Base-by-base conservation (phyloP, 2,329 filamentous ascomycete species). In the Neoascochyta sp. region DNA sequence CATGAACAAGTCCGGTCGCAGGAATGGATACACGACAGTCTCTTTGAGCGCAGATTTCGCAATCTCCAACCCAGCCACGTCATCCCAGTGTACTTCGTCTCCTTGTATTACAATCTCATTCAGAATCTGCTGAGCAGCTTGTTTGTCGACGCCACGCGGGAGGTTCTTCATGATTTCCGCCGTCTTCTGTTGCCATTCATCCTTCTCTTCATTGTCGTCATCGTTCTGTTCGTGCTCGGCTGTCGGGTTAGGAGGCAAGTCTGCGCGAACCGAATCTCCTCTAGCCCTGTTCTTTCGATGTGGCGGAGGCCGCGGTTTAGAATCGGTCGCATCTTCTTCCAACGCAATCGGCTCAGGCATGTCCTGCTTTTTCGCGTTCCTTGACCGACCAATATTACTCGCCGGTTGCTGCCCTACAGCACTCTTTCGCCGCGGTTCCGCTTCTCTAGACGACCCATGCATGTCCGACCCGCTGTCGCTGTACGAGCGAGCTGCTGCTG, bases 61-160 rank as follows among this genome's bases (percentile, higher is more conserved):
- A 30, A 84, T 75, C 27, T 95, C 86, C 4, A 98, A 69, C 1
- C 92, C 92, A 1, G 92, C 89, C 34, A 98, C 84, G 56, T 98
- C 92, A 26, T 79, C 76, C 92, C 92, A 98, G 50, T 85, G 86
- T 2, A 98, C 92, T 55, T 94, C 85, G 50, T 98, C 92, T 5
- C 92, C 92, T 41, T 90, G 80, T 9, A 96, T 82, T 3, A 98
- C 84, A 37, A 98, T 93, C 46, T 98, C 92, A 52, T 95, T 95
- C 35, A 96, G 72, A 16, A 98, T 95, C 41, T 95, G 87, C 52
- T 86, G 85, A 0, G 90, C 92, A 3, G 89, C 85, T 15, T 74
- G 69, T 44, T 82, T 76, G 54, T 98, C 92, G 3, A 95, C 78
- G 0, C 88, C 88, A 30, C 80, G 75, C 0, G 89, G 89, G 1